Percentiles rank a stretch among this genome's conserved stretches.
phyloP scores from a whole-genome alignment of 2,329 filamentous ascomycete species.

The Fusarium brevicatenulatum region DNA sequence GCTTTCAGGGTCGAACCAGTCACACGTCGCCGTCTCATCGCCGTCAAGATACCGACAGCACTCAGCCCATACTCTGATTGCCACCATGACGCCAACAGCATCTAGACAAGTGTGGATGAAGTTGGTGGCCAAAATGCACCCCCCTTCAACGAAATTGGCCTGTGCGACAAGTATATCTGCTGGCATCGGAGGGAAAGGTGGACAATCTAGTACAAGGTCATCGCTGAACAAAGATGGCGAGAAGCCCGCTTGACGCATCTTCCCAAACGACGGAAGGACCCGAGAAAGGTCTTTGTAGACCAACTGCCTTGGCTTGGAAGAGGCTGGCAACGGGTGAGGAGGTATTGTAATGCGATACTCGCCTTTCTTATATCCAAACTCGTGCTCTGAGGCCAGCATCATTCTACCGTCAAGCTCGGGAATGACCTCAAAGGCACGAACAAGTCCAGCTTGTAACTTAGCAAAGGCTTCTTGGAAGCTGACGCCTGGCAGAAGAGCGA shows the following conservation, averaged over 20 bases:
- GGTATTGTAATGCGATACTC: constrained; percentile 2
- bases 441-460: not conserved
- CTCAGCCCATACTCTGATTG: not conserved
- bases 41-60: not conserved
- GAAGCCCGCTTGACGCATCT: constrained; percentile 1
- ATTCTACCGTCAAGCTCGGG: constrained; percentile 8
- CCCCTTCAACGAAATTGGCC: not conserved
- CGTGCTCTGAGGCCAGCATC: constrained; percentile 8
- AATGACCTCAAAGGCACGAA: not conserved
- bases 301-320: not conserved
- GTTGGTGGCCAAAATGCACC: not conserved
- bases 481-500: not conserved
- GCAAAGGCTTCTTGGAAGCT: not conserved
- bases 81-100: constrained; percentile 1
- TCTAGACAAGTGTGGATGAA: constrained; percentile 10
- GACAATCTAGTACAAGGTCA: not conserved
- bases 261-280: not conserved
- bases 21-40: not conserved
- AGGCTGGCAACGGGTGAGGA: not conserved
- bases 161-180: constrained; percentile 4
- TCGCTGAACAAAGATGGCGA: constrained; percentile 2
- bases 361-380: constrained; percentile 5
- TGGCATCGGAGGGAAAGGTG: not conserved
- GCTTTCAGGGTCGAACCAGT: constrained; percentile 2
- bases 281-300: not conserved